phyloP scores from a whole-genome alignment of 768 basidiomycete genomes.

The Naematelia aurantialba region DNA sequence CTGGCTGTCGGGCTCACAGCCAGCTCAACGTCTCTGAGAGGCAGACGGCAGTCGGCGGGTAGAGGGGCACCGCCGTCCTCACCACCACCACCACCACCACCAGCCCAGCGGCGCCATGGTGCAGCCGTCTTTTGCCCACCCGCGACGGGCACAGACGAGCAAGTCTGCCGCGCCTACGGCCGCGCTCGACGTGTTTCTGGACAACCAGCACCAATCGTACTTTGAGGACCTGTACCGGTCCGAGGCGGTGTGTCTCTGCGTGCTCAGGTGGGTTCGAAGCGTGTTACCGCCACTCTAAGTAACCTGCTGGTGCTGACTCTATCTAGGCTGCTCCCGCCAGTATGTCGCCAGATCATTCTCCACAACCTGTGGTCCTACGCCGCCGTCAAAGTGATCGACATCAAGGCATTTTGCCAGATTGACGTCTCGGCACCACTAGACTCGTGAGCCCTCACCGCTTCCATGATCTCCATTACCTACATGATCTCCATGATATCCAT shows the following conservation, averaged over 20 bases:
- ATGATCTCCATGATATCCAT: no score
- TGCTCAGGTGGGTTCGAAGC: constrained; percentile 37
- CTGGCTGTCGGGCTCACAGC: no score
- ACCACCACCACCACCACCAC: no score
- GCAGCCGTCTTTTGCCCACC: constrained; percentile 39
- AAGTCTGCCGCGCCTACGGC: constrained; percentile 27
- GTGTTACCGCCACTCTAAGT: background rate
- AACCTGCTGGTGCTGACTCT: background rate
- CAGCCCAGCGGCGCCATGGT: constrained; percentile 24
- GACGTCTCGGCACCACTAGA: constrained; percentile 16
- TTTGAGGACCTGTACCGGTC: constrained; percentile 44
- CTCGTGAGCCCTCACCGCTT: constrained; percentile 19
- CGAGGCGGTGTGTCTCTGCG: constrained; percentile 47
- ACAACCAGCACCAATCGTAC: constrained; percentile 42
- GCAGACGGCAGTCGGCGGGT: no score
- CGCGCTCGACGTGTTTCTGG: constrained; percentile 43
- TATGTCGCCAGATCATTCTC: constrained; percentile 45
- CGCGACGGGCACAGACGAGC: constrained; percentile 14
- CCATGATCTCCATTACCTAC: no score
- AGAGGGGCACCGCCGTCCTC: no score
- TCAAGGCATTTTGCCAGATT: constrained; percentile 30
- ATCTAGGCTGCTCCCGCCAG: constrained; percentile 40
- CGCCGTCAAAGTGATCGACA: constrained; percentile 19
- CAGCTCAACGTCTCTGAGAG: no score
- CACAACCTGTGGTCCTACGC: constrained; percentile 42